Evolutionary conservation across 2,329 filamentous ascomycete species (phyloP).

Genomic region (Fusarium subglutinans): DNA sequence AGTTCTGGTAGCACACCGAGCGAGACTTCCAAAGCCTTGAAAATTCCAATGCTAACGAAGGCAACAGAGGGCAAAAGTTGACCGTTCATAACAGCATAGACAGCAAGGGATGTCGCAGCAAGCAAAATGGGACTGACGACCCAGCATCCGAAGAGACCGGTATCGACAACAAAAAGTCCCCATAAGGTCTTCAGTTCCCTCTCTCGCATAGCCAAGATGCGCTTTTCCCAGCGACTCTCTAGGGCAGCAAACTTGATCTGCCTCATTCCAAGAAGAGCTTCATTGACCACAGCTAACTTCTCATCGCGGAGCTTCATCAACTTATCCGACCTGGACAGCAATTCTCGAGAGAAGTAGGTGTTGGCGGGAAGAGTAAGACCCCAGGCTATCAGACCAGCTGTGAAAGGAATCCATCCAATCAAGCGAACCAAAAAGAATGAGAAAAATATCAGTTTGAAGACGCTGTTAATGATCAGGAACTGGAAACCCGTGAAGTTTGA

Average conservation of each 20-base stretch:
- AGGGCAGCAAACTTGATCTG: slow-evolving; percentile 87
- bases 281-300: slow-evolving; percentile 79
- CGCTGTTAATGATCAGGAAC: slow-evolving; percentile 69
- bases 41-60: slow-evolving; percentile 80
- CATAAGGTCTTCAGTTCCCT: slow-evolving; percentile 74
- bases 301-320: slow-evolving; percentile 81
- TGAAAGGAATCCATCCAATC: slow-evolving; percentile 75
- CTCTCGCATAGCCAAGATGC: slow-evolving; percentile 69
- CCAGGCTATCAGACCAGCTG: slow-evolving; percentile 72
- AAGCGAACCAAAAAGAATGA: slow-evolving; percentile 73
- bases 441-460: slow-evolving; percentile 72
- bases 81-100: slow-evolving; percentile 72
- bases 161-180: slow-evolving; percentile 71
- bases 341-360: slow-evolving; percentile 70
- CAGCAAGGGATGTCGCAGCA: slow-evolving; percentile 74
- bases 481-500: slow-evolving; percentile 74
- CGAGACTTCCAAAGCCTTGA: slow-evolving; percentile 77
- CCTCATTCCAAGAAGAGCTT: slow-evolving; percentile 80
- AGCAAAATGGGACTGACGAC: slow-evolving; percentile 78
- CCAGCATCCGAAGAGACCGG: slow-evolving; percentile 73
- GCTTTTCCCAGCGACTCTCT: slow-evolving; percentile 77
- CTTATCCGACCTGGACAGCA: slow-evolving; percentile 70
- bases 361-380: slow-evolving; percentile 74
- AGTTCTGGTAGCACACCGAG: slow-evolving; percentile 78
- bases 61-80: slow-evolving; percentile 75